Percentiles rank a stretch among this genome's conserved stretches.
phyloP scores from a whole-genome alignment of 441 rosid genomes.

The Hura crepitans region DNA sequence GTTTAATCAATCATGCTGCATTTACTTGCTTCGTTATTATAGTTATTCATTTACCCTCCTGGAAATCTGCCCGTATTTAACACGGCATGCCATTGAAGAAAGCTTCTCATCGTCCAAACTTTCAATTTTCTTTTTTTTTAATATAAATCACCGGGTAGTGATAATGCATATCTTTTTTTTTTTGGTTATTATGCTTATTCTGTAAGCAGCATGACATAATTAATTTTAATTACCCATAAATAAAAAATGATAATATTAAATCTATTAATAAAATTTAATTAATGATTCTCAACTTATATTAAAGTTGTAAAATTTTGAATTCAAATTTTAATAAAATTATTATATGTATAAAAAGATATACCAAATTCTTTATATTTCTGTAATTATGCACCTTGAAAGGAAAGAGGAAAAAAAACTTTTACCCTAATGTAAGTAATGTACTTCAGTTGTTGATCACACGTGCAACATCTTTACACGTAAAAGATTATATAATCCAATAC shows the following conservation, averaged over 20 bases:
- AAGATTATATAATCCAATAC: not conserved
- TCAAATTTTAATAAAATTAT: too few species aligned
- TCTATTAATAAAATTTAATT: too few species aligned
- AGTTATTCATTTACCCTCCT: not conserved
- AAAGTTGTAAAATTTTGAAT: too few species aligned
- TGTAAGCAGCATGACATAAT: not conserved
- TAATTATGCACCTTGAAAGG: too few species aligned
- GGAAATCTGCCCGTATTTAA: slow-evolving; percentile 17
- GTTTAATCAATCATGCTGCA: too few species aligned
- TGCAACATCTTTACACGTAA: not conserved
- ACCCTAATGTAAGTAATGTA: not conserved
- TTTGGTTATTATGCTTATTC: too few species aligned
- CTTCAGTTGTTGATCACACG: not conserved
- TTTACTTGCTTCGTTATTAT: slow-evolving; percentile 1
- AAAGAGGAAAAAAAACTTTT: not conserved
- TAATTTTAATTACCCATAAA: not conserved
- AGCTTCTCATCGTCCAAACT: not conserved
- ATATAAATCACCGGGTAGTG: too few species aligned
- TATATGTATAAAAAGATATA: too few species aligned
- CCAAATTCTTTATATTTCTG: too few species aligned
- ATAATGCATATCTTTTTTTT: too few species aligned
- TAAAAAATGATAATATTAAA: too few species aligned
- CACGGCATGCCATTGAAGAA: slow-evolving; percentile 22
- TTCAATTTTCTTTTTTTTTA: not conserved
- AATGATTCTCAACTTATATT: too few species aligned